Evolutionary conservation across 495 filamentous ascomycete genomes (phyloP), one percentile per base, ranked within the genome.

Genomic region (Cercophora samala): DNA sequence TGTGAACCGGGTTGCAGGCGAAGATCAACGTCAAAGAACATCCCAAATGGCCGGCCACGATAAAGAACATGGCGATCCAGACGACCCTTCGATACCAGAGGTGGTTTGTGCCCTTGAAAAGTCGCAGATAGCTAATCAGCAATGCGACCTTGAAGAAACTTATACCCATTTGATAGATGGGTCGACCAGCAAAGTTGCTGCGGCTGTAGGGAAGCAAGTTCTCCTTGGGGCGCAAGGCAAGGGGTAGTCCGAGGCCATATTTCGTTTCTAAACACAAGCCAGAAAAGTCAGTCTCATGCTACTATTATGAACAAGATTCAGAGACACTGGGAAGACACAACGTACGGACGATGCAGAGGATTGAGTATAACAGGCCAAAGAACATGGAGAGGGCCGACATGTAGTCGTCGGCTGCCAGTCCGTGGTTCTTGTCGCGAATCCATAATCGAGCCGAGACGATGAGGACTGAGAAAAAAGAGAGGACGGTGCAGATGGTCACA

Each of bases 131-230:
- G 46, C 81, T 82, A 60, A 86, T 77, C 51, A 86, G 82, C n/a
- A 87, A 77, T 1, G 85, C 83, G 9, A 86, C 81, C 71, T 88
- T 88, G 78, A 88, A 87, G 26, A 83, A 83, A 46, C 80, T 80
- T 69, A 87, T 85, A 26, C 85, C 85, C 21, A 86, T 58, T 69
- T 85, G 83, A 68, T 88, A 88, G 58, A 88, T 85, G 1, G 85
- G 85, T 6, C 85, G 82, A 24, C 84, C 85, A 23, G 81, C 82
- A 69, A 82, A 87, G 68, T 88, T 88, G 66, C 83, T 77, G 75
- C 60, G 74, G 6, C 77, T 80, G 72, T 84, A 85, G 5, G 77
- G 71, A 5, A 74, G 60, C 4, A 83, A 68, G 59, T 81, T 74
- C 15, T 46, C 69, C 56, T 74, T 70, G 0, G 84, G 82, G 0